Percentiles rank a stretch among this genome's conserved stretches.
phyloP scores from a whole-genome alignment of 371 early-diverging fungal species.

The Choanephora cucurbitarum region DNA sequence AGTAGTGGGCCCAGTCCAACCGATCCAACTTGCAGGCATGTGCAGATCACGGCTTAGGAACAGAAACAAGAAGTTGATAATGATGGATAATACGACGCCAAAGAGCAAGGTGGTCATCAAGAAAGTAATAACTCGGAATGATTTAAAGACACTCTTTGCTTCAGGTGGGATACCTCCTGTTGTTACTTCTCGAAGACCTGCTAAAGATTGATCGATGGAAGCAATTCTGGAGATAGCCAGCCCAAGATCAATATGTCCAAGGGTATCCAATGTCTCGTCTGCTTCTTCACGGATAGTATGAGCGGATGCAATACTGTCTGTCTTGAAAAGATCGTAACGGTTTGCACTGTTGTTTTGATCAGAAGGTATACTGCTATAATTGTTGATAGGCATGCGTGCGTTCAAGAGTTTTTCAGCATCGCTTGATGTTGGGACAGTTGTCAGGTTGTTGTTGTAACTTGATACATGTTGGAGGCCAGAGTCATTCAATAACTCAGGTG shows the following conservation, averaged over 20 bases:
- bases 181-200: conserved; percentile 7
- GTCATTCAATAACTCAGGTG: not conserved
- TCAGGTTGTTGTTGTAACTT: not conserved
- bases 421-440: not conserved
- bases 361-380: conserved; percentile 17
- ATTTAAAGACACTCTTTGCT: conserved; percentile 24
- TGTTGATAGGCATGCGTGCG: conserved; percentile 4
- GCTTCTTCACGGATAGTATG: conserved; percentile 42
- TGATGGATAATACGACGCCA: conserved; percentile 43
- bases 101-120: conserved; percentile 36
- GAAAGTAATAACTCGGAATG: conserved; percentile 35
- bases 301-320: conserved; percentile 21
- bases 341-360: conserved; percentile 12
- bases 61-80: conserved; percentile 46
- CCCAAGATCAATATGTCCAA: conserved; percentile 28
- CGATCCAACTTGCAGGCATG: conserved; percentile 44
- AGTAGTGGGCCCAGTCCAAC: conserved; percentile 49
- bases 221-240: conserved; percentile 38
- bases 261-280: conserved; percentile 30
- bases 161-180: conserved; percentile 28
- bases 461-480: no score
- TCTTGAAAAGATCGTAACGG: conserved; percentile 26
- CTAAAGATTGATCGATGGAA: conserved; percentile 35
- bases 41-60: conserved; percentile 36
- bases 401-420: conserved; percentile 13